Evolutionary conservation across 2,329 filamentous ascomycete species (phyloP), one percentile per base, ranked within the genome.

Genomic region (Daldinia eschscholtzii): DNA sequence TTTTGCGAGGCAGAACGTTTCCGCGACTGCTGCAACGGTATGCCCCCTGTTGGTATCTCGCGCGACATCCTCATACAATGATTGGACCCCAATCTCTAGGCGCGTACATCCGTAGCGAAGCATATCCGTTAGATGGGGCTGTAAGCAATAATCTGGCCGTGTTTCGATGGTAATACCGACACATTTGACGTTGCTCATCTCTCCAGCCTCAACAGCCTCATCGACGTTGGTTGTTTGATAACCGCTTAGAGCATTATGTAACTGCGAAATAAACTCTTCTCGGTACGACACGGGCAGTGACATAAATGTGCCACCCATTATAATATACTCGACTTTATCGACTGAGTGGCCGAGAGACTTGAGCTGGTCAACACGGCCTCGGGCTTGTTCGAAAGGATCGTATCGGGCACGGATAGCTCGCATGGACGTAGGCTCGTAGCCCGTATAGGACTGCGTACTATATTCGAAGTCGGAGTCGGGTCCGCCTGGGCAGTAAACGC

Each of bases 221-320:
- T 99, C 95, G 12, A 99, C 96, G 70, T 97, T 93, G 46, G 90
- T 91, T 0, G 94, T 97, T 76, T 97, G 93, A 79, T 99, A 99
- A 6, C 96, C 96, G 73, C 94, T 98, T 6, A 99, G 88, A 1
- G 96, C 96, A 78, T 99, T 99, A 83, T 99, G 96, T 57, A 99
- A 86, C 77, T 98, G 95, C 0, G 94, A 92, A 67, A 99, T 97
- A 76, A 99, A 99, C 64, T 93, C 90, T 69, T 99, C 93, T 30
- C 96, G 87, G 80, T 99, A 99, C 26, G 91, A 90, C 76, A 94
- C 90, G 7, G 95, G 87, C 28, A 99, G 83, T 2, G 95, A 98
- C 97, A 99, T 99, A 82, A 99, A 99, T 0, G 96, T 99, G 73
- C 96, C 96, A 67, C 96, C 96, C 96, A 99, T 99, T 79, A 99